phyloP scores from a whole-genome alignment of 2,329 filamentous ascomycete genomes.

The Lachnellula occidentalis region DNA sequence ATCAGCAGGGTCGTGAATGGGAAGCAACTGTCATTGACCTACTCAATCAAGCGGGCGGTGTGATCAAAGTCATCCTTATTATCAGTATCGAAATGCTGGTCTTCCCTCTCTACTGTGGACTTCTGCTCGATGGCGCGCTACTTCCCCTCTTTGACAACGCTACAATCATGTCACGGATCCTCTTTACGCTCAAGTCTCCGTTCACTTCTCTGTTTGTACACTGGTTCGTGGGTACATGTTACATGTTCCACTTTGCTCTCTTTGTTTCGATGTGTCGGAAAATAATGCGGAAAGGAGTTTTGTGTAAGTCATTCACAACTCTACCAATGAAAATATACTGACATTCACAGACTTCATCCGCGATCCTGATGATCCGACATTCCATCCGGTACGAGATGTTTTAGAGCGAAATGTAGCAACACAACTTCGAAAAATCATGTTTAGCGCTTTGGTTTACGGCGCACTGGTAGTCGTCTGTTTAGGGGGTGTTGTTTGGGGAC shows the following conservation, averaged over 20 bases:
- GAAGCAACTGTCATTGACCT: slow-evolving; percentile 78
- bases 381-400: slow-evolving; percentile 95
- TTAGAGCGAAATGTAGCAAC: slow-evolving; percentile 88
- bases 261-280: slow-evolving; percentile 99
- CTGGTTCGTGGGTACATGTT: slow-evolving; percentile 97
- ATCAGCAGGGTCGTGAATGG: slow-evolving; percentile 52
- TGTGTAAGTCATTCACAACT: slow-evolving; percentile 57
- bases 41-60: slow-evolving; percentile 88
- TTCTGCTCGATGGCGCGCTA: slow-evolving; percentile 82
- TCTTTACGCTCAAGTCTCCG: slow-evolving; percentile 73
- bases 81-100: slow-evolving; percentile 99
- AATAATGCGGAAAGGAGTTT: slow-evolving; percentile 89
- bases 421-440: slow-evolving; percentile 91
- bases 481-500: slow-evolving; percentile 92
- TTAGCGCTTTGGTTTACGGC: slow-evolving; percentile 93
- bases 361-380: slow-evolving; percentile 96
- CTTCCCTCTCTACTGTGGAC: slow-evolving; percentile 91
- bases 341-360: slow-evolving; percentile 75
- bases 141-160: slow-evolving; percentile 83
- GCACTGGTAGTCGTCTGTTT: slow-evolving; percentile 88
- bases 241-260: slow-evolving; percentile 99
- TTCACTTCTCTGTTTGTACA: slow-evolving; percentile 93
- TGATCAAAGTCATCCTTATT: slow-evolving; percentile 96
- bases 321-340: slow-evolving; percentile 23
- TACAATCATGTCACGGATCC: slow-evolving; percentile 68